A percentile compares a stretch with the other conserved stretches of the same genome.
Conservation (phyloP, 2,329 filamentous ascomycete genomes). For the Pezizomycotina sp. region DNA sequence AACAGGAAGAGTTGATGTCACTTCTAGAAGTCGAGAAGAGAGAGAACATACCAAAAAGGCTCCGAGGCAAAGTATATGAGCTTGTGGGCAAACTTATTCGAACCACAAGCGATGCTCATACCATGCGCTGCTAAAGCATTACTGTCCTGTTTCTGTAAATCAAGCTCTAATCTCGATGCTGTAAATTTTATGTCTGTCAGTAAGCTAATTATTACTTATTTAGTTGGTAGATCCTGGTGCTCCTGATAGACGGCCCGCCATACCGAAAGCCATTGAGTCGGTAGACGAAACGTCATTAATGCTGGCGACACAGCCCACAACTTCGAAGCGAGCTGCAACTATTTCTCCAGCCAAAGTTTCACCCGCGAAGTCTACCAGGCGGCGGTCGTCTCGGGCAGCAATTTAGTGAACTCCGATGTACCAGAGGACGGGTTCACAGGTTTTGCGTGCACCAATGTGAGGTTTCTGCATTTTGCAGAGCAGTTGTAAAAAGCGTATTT, state of each 20-base stretch:
- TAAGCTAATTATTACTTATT: conserved; percentile 25
- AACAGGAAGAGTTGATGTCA: conserved; percentile 2
- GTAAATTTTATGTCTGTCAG: conserved; percentile 14
- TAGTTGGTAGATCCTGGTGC: conserved; percentile 19
- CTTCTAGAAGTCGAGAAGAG: conserved; percentile 10
- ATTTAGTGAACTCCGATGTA: no score
- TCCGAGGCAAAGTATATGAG: conserved; percentile 42
- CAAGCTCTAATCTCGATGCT: conserved; percentile 21
- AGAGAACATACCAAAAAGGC: conserved; percentile 28
- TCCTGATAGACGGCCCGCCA: conserved; percentile 18
- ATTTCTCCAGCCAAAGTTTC: neutral
- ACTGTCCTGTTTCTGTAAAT: conserved; percentile 48
- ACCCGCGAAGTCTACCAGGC: neutral
- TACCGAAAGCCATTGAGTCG: conserved; percentile 9
- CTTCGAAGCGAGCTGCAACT: conserved; percentile 1
- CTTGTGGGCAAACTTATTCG: conserved; percentile 54
- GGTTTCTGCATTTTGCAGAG: conserved; percentile 76
- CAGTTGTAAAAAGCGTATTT: conserved; percentile 54
- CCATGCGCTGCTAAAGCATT: conserved; percentile 56
- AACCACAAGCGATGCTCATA: conserved; percentile 65
- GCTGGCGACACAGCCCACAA: conserved; percentile 2
- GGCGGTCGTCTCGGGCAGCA: no score
- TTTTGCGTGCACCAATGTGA: conserved; percentile 48
- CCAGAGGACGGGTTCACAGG: no score
- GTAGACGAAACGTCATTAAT: conserved; percentile 1